Evolutionary conservation across 768 basidiomycete species (phyloP), one percentile per base, ranked within the genome.

Genomic region (Lactifluus rugatus): DNA sequence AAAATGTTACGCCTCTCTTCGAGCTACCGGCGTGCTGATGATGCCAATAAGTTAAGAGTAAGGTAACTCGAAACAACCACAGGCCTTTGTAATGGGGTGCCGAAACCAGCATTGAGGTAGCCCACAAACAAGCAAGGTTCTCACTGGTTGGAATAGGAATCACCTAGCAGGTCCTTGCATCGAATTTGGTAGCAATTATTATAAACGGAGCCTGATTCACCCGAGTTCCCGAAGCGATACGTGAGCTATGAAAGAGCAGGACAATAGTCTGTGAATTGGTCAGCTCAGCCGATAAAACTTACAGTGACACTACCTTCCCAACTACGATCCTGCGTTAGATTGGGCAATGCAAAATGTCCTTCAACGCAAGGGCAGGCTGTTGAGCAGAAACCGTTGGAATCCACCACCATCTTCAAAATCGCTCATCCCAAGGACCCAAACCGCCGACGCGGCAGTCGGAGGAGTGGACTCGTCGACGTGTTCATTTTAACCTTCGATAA

Each of bases 71-170:
- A 8, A 52, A 50, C 13, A 7, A 6, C 11, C 31, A 21, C 34
- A 39, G 21, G 32, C 84, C 28, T 9, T 71, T 76, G 74, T 21
- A 77, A 48, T 21, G 78, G 74, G 57, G 77, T 58, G 13, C 75
- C 77, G 28, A 78, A 66, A 0, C 78, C 78, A n/a, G 73, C 74
- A 55, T 79, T 63, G 23, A 68, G 62, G 61, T 72, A 80, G 0
- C 73, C 71, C 21, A 76, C 58, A 34, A 74, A 71, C 53, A 78
- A 74, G 2, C n/a, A n/a, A n/a, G n/a, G n/a, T n/a, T n/a, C n/a
- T n/a, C n/a, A n/a, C n/a, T n/a, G n/a, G n/a, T n/a, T n/a, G n/a
- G n/a, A n/a, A 74, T 0, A 77, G 78, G 60, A 75, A 81, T 4
- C 79, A 78, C 7, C 71, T 69, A 8, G 74, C 71, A 25, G 73